These are phyloP conservation scores for Maudiozyma serrabonitensis DNA, from an alignment of 805 yeast genomes.

Conservation along the genomic window DNA sequence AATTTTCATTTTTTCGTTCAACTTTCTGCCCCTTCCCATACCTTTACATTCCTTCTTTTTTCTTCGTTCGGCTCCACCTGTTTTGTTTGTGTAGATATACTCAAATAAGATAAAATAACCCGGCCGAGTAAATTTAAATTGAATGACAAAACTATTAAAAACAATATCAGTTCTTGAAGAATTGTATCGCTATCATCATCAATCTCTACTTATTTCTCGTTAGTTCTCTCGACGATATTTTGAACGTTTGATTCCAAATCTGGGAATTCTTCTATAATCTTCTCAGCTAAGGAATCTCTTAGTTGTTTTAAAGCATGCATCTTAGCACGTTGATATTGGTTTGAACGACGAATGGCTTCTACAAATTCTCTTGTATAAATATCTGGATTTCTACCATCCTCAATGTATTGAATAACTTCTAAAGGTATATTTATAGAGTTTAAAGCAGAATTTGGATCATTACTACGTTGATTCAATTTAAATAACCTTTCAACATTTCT, in stretches of 20 bases:
- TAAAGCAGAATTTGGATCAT: slow-evolving; percentile 27
- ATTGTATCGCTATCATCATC: not conserved
- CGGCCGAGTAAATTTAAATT: not conserved
- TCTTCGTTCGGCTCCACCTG: not conserved
- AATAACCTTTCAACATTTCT: slow-evolving; percentile 35
- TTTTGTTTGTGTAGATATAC: not conserved
- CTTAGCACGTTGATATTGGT: slow-evolving; percentile 81
- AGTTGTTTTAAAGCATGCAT: slow-evolving; percentile 58
- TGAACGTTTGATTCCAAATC: slow-evolving; percentile 52
- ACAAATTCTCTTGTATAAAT: slow-evolving; percentile 94
- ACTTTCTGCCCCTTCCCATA: too few species aligned
- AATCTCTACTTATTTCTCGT: not conserved
- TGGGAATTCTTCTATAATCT: slow-evolving; percentile 71
- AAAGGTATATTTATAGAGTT: slow-evolving; percentile 50
- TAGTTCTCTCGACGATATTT: slow-evolving; percentile 39
- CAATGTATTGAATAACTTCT: slow-evolving; percentile 85
- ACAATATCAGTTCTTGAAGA: not conserved
- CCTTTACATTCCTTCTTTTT: not conserved
- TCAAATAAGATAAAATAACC: too few species aligned
- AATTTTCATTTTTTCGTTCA: not conserved
- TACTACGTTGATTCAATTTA: slow-evolving; percentile 25
- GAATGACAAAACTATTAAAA: not conserved
- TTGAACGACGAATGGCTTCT: slow-evolving; percentile 83
- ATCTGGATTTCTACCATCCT: slow-evolving; percentile 95
- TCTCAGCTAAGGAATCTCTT: slow-evolving; percentile 55